Evolutionary conservation across 2,329 filamentous ascomycete genomes (phyloP), one percentile per base, ranked within the genome.

Genomic region (Xylariaceae sp.): DNA sequence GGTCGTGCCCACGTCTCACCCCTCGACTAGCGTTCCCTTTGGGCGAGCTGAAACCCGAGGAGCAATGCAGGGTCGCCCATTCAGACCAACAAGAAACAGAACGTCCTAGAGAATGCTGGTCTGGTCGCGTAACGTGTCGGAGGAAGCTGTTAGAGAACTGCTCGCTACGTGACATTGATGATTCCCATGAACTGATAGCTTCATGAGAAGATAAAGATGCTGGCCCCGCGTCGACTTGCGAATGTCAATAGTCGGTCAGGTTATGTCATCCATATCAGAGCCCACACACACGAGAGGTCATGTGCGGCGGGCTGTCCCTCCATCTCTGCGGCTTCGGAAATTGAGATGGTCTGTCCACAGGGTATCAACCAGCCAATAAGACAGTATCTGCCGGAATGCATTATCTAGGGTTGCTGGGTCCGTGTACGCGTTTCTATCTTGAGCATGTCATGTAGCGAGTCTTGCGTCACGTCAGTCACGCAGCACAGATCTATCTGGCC

Each of bases 11-110:
- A 27, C 22, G 22, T 27, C 42, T 42, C 30, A 32, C 45, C 44
- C 48, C 50, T 52, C 44, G 33, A 44, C 41, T 54, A 49, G 44
- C 11, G 35, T 40, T 14, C 18, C 39, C 5, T 15, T 15, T 19
- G 14, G n/a, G 33, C 22, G 32, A 54, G 49, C 54, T 57, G 54
- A 55, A 56, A 56, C 53, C 48, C 36, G 43, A 47, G 38, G 43
- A 47, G 40, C 39, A 47, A 55, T 52, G 54, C 54, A 56, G 52
- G 54, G 35, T 53, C 22, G 45, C 18, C 27, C 38, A 5, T 5
- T 41, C 44, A 41, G 43, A 43, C 45, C 48, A 49, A 51, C 44
- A 39, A 42, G 46, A n/a, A 32, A 18, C 35, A 27, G 40, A 36
- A 27, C 44, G 18, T 30, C 18, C 12, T 44, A 5, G 31, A 51